These are phyloP conservation scores for Aspergillus ochraceoroseus DNA, from an alignment of 2,329 filamentous ascomycete species.

Conservation along the genomic window DNA sequence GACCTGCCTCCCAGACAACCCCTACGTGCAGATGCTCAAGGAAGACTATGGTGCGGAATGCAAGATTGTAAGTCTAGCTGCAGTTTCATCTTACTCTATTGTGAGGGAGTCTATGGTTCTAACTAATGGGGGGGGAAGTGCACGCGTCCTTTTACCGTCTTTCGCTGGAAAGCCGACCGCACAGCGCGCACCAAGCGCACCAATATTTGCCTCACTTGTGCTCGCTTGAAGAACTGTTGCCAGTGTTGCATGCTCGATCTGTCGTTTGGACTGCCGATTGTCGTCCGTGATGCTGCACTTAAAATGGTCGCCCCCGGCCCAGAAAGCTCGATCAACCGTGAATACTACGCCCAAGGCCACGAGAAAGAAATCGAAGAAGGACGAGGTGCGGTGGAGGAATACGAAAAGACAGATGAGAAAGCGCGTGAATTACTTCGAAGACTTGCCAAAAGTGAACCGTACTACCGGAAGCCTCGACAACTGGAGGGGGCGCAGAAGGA, in stretches of 20 bases:
- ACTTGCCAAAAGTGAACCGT: constrained; percentile 87
- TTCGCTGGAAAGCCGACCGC: constrained; percentile 89
- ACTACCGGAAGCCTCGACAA: constrained; percentile 80
- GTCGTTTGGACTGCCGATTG: constrained; percentile 89
- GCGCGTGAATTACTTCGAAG: constrained; percentile 79
- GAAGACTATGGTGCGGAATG: constrained; percentile 89
- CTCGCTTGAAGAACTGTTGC: constrained; percentile 96
- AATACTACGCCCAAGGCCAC: constrained; percentile 97
- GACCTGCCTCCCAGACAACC: constrained; percentile 90
- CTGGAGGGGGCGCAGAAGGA: constrained; percentile 54
- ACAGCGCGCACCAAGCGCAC: constrained; percentile 88
- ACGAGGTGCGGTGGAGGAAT: constrained; percentile 75
- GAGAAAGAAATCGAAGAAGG: constrained; percentile 94
- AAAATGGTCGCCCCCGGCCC: constrained; percentile 97
- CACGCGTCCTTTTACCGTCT: constrained; percentile 91
- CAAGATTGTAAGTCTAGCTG: constrained; percentile 51
- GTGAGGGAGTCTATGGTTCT: no score
- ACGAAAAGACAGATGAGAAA: constrained; percentile 96
- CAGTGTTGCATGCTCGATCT: constrained; percentile 98
- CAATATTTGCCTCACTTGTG: constrained; percentile 93
- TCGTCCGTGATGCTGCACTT: constrained; percentile 88
- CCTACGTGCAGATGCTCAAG: constrained; percentile 98
- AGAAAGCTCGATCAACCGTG: constrained; percentile 84
- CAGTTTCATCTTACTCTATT: no score
- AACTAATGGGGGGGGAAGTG: constrained; percentile 47